Percentiles rank a stretch among this genome's conserved stretches.
phyloP scores from a whole-genome alignment of 192 early-diverging fungal species.

The Coemansia brasiliensis region DNA sequence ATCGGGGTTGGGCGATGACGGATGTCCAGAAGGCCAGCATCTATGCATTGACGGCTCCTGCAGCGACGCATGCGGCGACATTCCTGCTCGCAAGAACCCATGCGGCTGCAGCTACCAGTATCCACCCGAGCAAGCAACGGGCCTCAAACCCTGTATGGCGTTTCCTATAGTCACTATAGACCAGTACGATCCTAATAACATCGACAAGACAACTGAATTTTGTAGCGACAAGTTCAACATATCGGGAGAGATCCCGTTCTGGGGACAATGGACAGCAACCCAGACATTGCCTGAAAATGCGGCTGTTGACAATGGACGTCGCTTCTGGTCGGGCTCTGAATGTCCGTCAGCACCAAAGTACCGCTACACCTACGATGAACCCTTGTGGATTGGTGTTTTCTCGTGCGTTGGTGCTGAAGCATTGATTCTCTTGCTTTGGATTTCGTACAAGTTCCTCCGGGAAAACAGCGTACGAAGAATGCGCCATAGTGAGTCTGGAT shows the following conservation, averaged over 20 bases:
- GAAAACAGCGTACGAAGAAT: constrained; percentile 17
- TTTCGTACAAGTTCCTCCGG: constrained; percentile 41
- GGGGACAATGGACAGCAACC: constrained; percentile 33
- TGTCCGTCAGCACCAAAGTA: constrained; percentile 41
- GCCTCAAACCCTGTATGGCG: constrained; percentile 35
- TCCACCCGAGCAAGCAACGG: constrained; percentile 18
- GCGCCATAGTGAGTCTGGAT: constrained; percentile 26
- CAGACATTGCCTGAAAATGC: constrained; percentile 15
- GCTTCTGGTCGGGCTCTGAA: constrained; percentile 49
- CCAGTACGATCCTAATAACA: constrained; percentile 33
- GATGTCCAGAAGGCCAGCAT: constrained; percentile 44
- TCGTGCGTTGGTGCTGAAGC: constrained; percentile 38
- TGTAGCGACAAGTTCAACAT: constrained; percentile 40
- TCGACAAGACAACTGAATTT: constrained; percentile 20
- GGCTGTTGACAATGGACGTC: constrained; percentile 4
- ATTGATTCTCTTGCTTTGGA: constrained; percentile 47
- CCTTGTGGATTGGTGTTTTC: constrained; percentile 50
- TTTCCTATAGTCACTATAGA: constrained; percentile 49
- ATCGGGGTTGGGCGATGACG: constrained; percentile 20
- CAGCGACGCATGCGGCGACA: constrained; percentile 37
- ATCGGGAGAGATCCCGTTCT: constrained; percentile 20
- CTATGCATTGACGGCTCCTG: constrained; percentile 59
- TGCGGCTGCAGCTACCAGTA: constrained; percentile 51
- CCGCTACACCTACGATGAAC: constrained; percentile 39
- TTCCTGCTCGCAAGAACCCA: constrained; percentile 32